Conservation (phyloP, 2,329 filamentous ascomycete genomes). For the Exophiala phaeomuriformis region DNA sequence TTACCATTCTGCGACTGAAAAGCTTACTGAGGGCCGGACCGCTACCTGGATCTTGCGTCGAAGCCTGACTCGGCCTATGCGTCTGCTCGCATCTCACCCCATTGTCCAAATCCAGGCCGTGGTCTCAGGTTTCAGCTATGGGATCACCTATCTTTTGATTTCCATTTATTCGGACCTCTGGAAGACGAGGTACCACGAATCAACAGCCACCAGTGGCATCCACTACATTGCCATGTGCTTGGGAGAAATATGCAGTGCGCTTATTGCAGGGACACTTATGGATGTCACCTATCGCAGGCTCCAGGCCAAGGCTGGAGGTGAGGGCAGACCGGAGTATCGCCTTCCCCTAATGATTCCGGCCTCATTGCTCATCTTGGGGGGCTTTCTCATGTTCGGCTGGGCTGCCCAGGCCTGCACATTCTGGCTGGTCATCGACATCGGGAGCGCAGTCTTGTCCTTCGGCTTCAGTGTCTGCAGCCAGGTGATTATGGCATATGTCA, state of each 20-base stretch:
- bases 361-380: conserved; percentile 34
- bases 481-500: conserved; percentile 12
- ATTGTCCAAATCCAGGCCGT: conserved; percentile 47
- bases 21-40: background rate
- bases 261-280: conserved; percentile 37
- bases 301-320: background rate
- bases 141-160: conserved; percentile 50
- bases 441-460: conserved; percentile 15
- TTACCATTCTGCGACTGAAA: background rate
- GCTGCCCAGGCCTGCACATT: conserved; percentile 23
- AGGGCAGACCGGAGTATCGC: conserved; percentile 45
- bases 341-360: conserved; percentile 47
- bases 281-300: conserved; percentile 32
- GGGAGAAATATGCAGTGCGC: conserved; percentile 47
- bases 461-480: conserved; percentile 3
- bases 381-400: conserved; percentile 29
- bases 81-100: conserved; percentile 45
- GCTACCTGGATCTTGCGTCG: background rate
- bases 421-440: conserved; percentile 29
- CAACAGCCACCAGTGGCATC: conserved; percentile 45
- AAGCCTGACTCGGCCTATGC: conserved; percentile 8
- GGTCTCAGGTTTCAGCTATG: conserved; percentile 37
- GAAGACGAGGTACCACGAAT: conserved; percentile 43
- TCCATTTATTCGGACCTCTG: conserved; percentile 51
- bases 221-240: conserved; percentile 52